These are phyloP conservation scores for Micromonas pusilla DNA, from an alignment of 139 green algal genomes.

Conservation along the genomic window DNA sequence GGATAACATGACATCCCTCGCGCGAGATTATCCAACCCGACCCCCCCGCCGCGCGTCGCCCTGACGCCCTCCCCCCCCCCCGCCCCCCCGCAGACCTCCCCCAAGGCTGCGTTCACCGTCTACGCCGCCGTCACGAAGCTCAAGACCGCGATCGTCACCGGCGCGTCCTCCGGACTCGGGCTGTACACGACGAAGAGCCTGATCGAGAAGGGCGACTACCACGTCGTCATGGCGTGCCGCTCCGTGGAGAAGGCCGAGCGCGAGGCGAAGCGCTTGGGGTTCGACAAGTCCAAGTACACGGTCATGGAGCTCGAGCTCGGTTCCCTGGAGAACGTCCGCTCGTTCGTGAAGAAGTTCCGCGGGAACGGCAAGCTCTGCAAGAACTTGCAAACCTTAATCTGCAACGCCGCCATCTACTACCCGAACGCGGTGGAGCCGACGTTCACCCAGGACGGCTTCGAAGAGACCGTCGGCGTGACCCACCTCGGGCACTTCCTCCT, in stretches of 20 bases:
- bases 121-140: not conserved
- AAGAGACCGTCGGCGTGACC: conserved; percentile 71
- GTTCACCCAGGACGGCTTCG: conserved; percentile 82
- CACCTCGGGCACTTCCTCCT: conserved; percentile 92
- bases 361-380: conserved; percentile 44
- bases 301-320: conserved; percentile 78
- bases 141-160: conserved; percentile 68
- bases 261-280: conserved; percentile 39
- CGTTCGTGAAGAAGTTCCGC: conserved; percentile 72
- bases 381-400: conserved; percentile 70
- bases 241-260: conserved; percentile 66
- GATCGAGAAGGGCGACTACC: conserved; percentile 59
- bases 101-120: not conserved
- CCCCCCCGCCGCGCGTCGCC: too few species aligned
- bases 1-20: too few species aligned
- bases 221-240: conserved; percentile 78
- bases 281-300: conserved; percentile 60
- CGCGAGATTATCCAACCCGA: too few species aligned
- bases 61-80: not conserved
- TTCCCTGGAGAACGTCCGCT: conserved; percentile 63
- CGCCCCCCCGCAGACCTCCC: not conserved
- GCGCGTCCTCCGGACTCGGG: conserved; percentile 79
- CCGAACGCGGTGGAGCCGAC: conserved; percentile 76
- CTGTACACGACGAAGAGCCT: conserved; percentile 70
- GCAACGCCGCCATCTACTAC: conserved; percentile 89